A percentile compares a stretch with the other conserved stretches of the same genome.
phyloP scores from a whole-genome alignment of 805 yeast genomes.

The Yamadazyma sp. region DNA sequence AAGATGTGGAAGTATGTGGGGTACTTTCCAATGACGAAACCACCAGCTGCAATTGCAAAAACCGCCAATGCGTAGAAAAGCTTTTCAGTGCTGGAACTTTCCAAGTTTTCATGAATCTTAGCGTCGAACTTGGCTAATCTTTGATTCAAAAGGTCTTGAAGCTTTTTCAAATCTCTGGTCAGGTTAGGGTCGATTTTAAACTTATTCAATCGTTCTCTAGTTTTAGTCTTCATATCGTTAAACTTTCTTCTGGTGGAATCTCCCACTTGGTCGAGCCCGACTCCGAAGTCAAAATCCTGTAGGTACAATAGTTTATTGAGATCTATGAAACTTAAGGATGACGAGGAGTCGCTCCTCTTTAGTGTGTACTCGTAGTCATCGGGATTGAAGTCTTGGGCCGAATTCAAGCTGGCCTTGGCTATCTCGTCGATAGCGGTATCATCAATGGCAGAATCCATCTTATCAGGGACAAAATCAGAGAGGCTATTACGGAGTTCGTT shows the following conservation, averaged over 20 bases:
- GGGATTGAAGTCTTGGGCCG: conserved; percentile 1
- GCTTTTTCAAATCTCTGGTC: conserved; percentile 26
- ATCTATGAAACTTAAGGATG: conserved; percentile 35
- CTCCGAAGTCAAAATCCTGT: conserved; percentile 46
- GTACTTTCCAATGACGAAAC: conserved; percentile 71
- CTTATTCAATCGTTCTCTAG: conserved; percentile 30
- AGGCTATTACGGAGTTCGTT: conserved; percentile 13
- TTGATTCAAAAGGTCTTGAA: conserved; percentile 33
- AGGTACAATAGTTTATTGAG: conserved; percentile 35
- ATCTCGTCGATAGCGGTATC: not conserved
- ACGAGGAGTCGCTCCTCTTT: conserved; percentile 24
- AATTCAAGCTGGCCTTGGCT: not conserved
- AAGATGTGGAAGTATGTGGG: conserved; percentile 77
- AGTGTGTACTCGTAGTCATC: conserved; percentile 13
- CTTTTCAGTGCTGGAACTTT: conserved; percentile 57
- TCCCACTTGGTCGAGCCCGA: conserved; percentile 35
- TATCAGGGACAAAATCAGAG: conserved; percentile 3
- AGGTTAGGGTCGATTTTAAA: conserved; percentile 20
- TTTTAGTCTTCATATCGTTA: conserved; percentile 35
- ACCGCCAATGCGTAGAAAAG: conserved; percentile 75
- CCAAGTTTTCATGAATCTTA: conserved; percentile 34
- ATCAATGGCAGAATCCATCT: conserved; percentile 6
- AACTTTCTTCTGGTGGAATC: conserved; percentile 37
- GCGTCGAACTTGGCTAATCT: conserved; percentile 36
- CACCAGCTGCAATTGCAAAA: conserved; percentile 65